Conservation (phyloP, 164 flowering plant species). For the Cinnamomum chago region DNA sequence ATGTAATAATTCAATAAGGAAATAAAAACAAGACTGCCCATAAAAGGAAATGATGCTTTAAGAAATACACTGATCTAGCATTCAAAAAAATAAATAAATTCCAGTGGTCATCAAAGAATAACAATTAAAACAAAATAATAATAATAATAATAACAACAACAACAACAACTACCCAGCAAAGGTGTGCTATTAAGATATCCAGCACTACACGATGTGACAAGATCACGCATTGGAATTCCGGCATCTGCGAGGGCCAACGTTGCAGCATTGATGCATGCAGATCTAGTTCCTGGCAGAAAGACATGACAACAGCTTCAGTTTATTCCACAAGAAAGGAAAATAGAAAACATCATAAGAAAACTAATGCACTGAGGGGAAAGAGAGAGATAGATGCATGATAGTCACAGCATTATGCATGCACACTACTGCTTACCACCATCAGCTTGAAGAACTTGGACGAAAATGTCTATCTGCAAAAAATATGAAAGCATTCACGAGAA, state of each 20-base stretch:
- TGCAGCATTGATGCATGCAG: constrained; percentile 99
- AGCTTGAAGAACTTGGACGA: constrained; percentile 98
- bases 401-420: not conserved
- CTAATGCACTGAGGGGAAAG: not conserved
- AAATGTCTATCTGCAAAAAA: constrained; percentile 80
- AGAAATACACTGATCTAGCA: not conserved
- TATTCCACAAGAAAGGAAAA: not conserved
- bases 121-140: not conserved
- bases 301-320: not conserved
- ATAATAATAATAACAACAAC: not conserved
- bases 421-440: constrained; percentile 74
- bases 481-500: constrained; percentile 5
- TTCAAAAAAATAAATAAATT: not conserved
- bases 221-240: constrained; percentile 94
- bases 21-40: not conserved
- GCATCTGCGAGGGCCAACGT: constrained; percentile 98
- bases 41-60: no score
- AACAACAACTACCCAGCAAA: constrained; percentile 67
- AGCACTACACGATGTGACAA: constrained; percentile 89
- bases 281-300: constrained; percentile 70
- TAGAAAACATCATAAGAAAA: not conserved
- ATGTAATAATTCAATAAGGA: not conserved
- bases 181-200: constrained; percentile 91
- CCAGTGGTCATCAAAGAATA: no score
- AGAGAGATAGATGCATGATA: not conserved